Evolutionary conservation across 352 stramenopile genomes (phyloP).

Genomic region (Phytophthora fragariae): DNA sequence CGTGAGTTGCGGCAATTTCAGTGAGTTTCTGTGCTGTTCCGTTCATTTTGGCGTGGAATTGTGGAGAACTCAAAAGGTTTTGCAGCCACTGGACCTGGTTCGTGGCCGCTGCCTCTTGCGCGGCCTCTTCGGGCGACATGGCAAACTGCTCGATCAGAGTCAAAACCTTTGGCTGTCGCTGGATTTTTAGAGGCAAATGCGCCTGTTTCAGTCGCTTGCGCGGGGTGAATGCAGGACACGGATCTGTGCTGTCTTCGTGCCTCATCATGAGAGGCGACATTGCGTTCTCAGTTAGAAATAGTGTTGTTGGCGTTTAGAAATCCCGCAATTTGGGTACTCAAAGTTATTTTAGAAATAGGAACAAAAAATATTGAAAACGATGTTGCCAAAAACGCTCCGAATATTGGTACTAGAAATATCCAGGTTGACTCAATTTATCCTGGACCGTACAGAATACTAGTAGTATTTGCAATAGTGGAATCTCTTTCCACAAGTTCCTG

Average conservation of each 20-base stretch:
- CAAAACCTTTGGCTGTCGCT: background rate
- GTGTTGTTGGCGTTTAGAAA: no score
- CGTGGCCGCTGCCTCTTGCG: slow-evolving; percentile 1
- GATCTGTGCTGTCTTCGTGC: background rate
- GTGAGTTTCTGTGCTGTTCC: background rate
- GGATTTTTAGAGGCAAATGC: background rate
- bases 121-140: slow-evolving; percentile 3
- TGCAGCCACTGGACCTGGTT: slow-evolving; percentile 7
- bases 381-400: no score
- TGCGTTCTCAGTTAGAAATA: no score
- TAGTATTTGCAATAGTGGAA: no score
- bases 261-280: background rate
- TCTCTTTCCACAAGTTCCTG: no score
- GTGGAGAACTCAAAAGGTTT: background rate
- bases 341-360: no score
- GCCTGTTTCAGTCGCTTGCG: background rate
- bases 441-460: background rate
- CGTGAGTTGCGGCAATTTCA: background rate
- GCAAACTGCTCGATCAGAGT: background rate
- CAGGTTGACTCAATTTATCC: background rate
- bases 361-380: no score
- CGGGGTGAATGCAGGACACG: background rate
- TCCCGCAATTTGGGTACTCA: no score
- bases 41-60: slow-evolving; percentile 8
- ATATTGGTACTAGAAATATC: no score